These are phyloP conservation scores for Fusarium protoensiforme DNA, from an alignment of 2,329 filamentous ascomycete species.

Conservation along the genomic window DNA sequence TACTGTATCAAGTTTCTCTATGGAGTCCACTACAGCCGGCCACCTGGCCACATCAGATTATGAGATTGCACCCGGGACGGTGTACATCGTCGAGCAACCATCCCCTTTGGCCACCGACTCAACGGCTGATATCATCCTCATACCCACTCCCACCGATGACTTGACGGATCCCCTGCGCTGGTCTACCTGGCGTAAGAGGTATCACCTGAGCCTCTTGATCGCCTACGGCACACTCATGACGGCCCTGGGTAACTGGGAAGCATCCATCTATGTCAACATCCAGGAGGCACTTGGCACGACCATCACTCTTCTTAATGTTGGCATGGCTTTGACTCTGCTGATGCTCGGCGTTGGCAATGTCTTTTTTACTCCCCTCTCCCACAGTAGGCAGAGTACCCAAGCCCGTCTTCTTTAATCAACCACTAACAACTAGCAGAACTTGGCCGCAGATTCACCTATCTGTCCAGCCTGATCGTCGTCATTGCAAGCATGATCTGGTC, in stretches of 20 bases:
- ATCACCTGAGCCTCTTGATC: background rate
- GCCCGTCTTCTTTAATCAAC: fast-evolving
- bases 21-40: background rate
- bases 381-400: background rate
- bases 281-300: background rate
- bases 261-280: background rate
- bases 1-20: background rate
- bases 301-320: background rate
- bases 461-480: background rate
- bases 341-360: background rate
- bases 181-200: background rate
- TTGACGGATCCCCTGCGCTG: background rate
- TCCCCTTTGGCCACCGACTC: background rate
- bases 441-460: background rate
- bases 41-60: background rate
- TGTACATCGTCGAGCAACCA: background rate
- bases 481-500: background rate
- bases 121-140: background rate
- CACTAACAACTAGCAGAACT: background rate
- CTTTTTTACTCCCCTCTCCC: background rate
- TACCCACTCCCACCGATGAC: background rate
- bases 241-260: background rate
- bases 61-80: background rate
- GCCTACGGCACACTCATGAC: background rate
- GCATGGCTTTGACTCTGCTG: background rate